Evolutionary conservation across 2,329 filamentous ascomycete species (phyloP), one percentile per base, ranked within the genome.

Genomic region (Allantophomopsis lycopodina): DNA sequence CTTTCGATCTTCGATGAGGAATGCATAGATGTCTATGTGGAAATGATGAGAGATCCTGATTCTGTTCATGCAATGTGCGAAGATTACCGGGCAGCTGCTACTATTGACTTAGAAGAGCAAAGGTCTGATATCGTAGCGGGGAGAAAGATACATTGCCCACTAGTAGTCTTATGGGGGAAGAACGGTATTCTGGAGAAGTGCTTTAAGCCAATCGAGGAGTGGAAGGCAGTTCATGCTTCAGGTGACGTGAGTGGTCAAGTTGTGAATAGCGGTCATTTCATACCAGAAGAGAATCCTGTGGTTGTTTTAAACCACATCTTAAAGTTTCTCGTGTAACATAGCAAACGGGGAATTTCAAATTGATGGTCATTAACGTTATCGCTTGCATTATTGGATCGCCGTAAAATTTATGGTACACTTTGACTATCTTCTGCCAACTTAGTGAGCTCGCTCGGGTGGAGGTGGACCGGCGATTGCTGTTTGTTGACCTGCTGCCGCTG

Each of bases 81-180:
- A 44, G 72, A 76, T 46, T 77, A 76, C 43, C 56, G 68, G 10
- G 71, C 71, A 1, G 61, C 60, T 5, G 67, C 66, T 12, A 66
- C 61, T 0, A 47, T 71, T 17, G 73, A 76, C 51, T 48, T 75
- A 5, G 65, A 71, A 2, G 63, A 67, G 48, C 60, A 69, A 32
- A 59, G 60, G 41, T 52, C 56, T 15, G 69, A 75, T 49, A 42
- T 65, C 37, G 48, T 55, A 6, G 50, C 53, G 1, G 66, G 64
- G 0, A 58, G 56, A 43, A 60, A 60, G 51, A 61, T 76, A 5
- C 46, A 51, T 13, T 62, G 60, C 36, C 67, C 69, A 2, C 20
- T 75, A 30, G 54, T 62, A 37, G 57, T 75, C 13, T 41, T 76
- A 10, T 75, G 71, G 62, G 69, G 68, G 2, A 59, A 59, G 36